phyloP scores from a whole-genome alignment of 139 green algal species.

The Choricystis sp. region DNA sequence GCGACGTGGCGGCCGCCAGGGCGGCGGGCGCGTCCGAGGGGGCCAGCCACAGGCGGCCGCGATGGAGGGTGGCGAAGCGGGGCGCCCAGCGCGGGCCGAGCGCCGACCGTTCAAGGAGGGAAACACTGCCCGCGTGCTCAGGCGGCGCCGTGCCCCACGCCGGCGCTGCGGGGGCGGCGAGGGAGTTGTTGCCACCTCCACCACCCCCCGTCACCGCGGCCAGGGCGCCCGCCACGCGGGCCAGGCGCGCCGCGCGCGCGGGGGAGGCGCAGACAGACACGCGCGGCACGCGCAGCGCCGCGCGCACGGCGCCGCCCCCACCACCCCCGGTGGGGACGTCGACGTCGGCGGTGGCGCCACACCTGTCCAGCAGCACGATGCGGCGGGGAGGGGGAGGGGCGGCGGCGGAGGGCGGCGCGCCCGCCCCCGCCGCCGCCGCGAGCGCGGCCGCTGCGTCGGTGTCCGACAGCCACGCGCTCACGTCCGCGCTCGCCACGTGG shows the following conservation, averaged over 20 bases:
- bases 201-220: conserved; percentile 4
- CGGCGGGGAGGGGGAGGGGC: conserved; percentile 4
- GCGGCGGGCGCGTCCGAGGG: too few relatives aligned
- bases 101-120: too few relatives aligned
- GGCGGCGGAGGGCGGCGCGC: neutral
- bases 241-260: conserved; percentile 31
- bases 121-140: too few relatives aligned
- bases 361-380: conserved; percentile 31
- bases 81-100: neutral
- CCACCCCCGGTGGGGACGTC: neutral
- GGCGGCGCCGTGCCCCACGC: neutral
- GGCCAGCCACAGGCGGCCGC: neutral
- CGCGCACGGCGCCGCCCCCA: neutral
- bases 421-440: neutral
- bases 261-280: conserved; percentile 57
- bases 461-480: conserved; percentile 51
- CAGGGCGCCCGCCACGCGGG: conserved; percentile 26
- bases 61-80: neutral
- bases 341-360: conserved; percentile 16
- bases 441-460: conserved; percentile 18
- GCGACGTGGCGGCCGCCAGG: neutral
- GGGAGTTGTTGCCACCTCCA: neutral
- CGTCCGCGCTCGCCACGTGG: conserved; percentile 24
- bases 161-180: neutral
- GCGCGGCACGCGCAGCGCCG: conserved; percentile 20